Base-by-base conservation (phyloP, 345 rosid species). In the Odontarrhena argentea region DNA sequence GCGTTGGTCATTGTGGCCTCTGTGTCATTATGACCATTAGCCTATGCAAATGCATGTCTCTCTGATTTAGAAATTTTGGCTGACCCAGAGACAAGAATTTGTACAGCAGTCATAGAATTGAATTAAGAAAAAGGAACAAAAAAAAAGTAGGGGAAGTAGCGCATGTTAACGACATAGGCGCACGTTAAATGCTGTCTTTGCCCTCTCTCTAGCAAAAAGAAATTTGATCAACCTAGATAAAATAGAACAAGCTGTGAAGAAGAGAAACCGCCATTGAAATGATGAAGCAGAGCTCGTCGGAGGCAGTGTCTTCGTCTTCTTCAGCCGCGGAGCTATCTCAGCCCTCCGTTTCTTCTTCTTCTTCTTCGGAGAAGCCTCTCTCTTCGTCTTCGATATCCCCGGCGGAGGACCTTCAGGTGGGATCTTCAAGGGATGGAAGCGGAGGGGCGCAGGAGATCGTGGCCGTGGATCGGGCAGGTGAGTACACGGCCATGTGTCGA, bases 361-460 rank as follows among this genome's bases (percentile, higher is more conserved):
- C 76, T 46, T 79, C 78, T 5, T 76, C 76, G 51, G 78, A 70
- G 45, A 80, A 80, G 53, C 76, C 72, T 13, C 79, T 76, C 6
- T 81, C 77, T 11, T 80, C 74, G 15, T 80, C 78, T 41, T 82
- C 74, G 59, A 70, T 68, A 43, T 74, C 87, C 36, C 83, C 87
- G 40, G 84, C 84, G 40, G 96, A 87, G 44, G 85, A 87, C 77
- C 61, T 85, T 25, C 69, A 83, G 9, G 82, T 75, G 22, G 84
- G 84, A 56, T 76, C 82, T 43, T 65, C 85, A 5, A 63, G 96
- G 41, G 97, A 91, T 53, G 92, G 96, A 18, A 78, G 75, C 83
- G 84, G 86, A 47, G 96, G 91, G 5, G 96, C 97, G 13, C 80
- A 82, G 38, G 99, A 91, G 78, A 79, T 83, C 10, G 96, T 91